Base-by-base conservation (phyloP, 2,329 filamentous ascomycete species). In the Penicillium paneum region DNA sequence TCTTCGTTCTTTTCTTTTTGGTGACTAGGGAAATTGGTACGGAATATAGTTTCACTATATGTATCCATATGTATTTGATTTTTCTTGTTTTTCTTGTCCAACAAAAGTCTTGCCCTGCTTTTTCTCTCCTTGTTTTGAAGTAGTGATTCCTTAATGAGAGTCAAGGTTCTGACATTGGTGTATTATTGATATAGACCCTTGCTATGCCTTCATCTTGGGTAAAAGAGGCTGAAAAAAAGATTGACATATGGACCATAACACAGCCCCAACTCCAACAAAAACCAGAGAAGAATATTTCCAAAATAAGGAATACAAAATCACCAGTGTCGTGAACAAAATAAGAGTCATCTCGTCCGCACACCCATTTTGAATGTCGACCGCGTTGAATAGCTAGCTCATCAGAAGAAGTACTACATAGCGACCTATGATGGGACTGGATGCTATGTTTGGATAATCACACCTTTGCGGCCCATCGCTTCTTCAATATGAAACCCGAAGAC, bases 401-500 rank as follows among this genome's bases (percentile, higher is more conserved):
- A 8, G 11, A 49, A 31, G 38, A 3, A 26, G 39, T 12, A 19
- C 8, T 15, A 19, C 5, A 19, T 11, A n/a, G 2, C 8, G 12
- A n/a, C 41, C 5, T 5, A 2, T 10, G 24, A 26, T 6, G 11
- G 15, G 1, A 15, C n/a, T 7, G 17, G 13, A n/a, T 8, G 21
- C 53, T 63, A 74, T 29, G 67, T 67, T 58, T 74, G 71, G 57
- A 74, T 69, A n/a, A 61, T 63, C 12, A 86, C 78, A 53, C 81
- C 83, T 65, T 89, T 88, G 60, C 87, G 79, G 50, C 79, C 76
- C 43, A 88, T 84, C 1, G 84, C 87, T 64, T 96, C 91, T 52
- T 96, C 90, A 15, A 91, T 75, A 44, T 87, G 83, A 67, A 93
- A 93, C 3, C 90, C 89, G 71, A 95, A 96, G 3, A 96, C 91